Conservation (phyloP, 2,329 filamentous ascomycete genomes). For the Fragosphaeria purpurea region DNA sequence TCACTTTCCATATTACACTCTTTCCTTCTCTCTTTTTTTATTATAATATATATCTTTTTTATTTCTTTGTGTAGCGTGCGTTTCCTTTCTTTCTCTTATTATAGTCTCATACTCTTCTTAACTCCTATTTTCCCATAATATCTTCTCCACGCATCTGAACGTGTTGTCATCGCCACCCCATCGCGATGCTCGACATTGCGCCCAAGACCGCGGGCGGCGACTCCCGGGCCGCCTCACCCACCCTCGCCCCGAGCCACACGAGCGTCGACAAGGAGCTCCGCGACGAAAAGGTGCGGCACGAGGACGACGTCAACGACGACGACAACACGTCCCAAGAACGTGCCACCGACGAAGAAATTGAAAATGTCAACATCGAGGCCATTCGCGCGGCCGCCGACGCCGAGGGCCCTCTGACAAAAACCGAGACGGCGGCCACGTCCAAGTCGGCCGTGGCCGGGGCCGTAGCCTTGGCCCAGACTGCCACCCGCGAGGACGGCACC, state of each 20-base stretch:
- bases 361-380: slow-evolving; percentile 1
- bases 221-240: slow-evolving; percentile 6
- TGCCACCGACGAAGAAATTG: neutral
- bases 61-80: neutral
- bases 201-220: slow-evolving; percentile 1
- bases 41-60: neutral
- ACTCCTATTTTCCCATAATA: neutral
- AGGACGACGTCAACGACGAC: neutral
- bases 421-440: neutral
- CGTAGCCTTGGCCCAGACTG: slow-evolving; percentile 4
- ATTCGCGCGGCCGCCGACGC: slow-evolving; percentile 1
- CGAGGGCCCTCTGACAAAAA: neutral
- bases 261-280: slow-evolving; percentile 4
- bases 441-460: slow-evolving; percentile 6
- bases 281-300: neutral
- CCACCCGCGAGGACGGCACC: slow-evolving; percentile 27
- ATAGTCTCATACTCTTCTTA: neutral
- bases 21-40: neutral
- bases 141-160: neutral
- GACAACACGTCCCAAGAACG: neutral
- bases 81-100: neutral
- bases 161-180: neutral
- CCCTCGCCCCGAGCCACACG: slow-evolving; percentile 5
- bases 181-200: neutral
- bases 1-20: too few species aligned